A percentile compares a stretch with the other conserved stretches of the same genome.
phyloP scores from a whole-genome alignment of 768 basidiomycete species.

The Tubosaeta brunneosetosa region DNA sequence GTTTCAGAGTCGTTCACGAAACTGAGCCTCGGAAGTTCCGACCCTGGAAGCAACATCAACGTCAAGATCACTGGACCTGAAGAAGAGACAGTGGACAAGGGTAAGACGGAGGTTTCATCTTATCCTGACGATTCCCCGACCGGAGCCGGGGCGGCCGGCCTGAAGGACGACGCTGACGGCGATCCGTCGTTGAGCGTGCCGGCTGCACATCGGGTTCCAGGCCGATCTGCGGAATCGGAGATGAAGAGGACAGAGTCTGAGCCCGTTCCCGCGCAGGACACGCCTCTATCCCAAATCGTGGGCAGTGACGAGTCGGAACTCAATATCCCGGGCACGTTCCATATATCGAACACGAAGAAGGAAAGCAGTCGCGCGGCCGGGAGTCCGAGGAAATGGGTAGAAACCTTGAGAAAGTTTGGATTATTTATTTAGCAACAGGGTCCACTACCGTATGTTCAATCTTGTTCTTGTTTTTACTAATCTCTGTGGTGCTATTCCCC shows the following conservation, averaged over 20 bases:
- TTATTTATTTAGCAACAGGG: slow-evolving; percentile 17
- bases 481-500: neutral
- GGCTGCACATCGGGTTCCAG: neutral
- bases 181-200: slow-evolving; percentile 2
- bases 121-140: slow-evolving; percentile 18
- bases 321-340: slow-evolving; percentile 53
- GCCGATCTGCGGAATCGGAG: slow-evolving; percentile 5
- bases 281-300: slow-evolving; percentile 1
- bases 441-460: neutral
- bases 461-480: neutral
- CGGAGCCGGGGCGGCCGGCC: slow-evolving; percentile 10
- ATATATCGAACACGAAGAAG: slow-evolving; percentile 17
- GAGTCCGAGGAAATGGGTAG: slow-evolving; percentile 16
- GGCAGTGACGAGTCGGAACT: slow-evolving; percentile 31
- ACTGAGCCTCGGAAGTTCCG: slow-evolving; percentile 27
- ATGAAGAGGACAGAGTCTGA: neutral
- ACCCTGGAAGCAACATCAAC: slow-evolving; percentile 38
- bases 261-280: neutral
- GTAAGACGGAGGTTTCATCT: slow-evolving; percentile 22
- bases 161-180: slow-evolving; percentile 9
- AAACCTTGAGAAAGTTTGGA: slow-evolving; percentile 21
- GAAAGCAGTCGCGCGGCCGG: neutral
- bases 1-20: slow-evolving; percentile 21
- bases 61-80: slow-evolving; percentile 36
- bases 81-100: slow-evolving; percentile 18